Evolutionary conservation across 2,329 filamentous ascomycete species (phyloP), one percentile per base, ranked within the genome.

Genomic region (Fusarium xyrophilum): DNA sequence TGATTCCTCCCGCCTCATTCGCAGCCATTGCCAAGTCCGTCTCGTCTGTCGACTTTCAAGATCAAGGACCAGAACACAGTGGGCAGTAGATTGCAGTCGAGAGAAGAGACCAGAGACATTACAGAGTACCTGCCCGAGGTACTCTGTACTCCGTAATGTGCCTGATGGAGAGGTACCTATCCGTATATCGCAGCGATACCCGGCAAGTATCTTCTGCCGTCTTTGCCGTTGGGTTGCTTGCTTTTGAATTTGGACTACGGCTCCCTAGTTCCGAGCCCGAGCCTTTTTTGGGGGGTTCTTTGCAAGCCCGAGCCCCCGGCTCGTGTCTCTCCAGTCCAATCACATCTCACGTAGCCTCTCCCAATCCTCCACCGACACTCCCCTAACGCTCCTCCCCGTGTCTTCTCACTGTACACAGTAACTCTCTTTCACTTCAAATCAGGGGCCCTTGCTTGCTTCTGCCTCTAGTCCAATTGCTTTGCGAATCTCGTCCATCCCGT

Each of bases 261-360:
- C 71, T 73, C 62, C 56, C 57, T 65, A 57, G 64, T 73, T 73
- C 71, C 71, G 71, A 73, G 62, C 51, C 64, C 57, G 48, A 51
- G 53, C 54, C 61, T 68, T 56, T 47, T 52, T 27, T 61, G 39
- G 25, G 40, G 50, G 53, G 39, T 48, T 57, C 36, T 33, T 35
- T 57, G 28, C 56, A 35, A 44, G 52, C 60, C 63, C 52, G 51
- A 66, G 48, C 15, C 40, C 54, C 54, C 38, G 25, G 43, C 19
- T 55, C 39, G n/a, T 30, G 30, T 55, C 36, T 23, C 27, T 17
- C 21, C n/a, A 10, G 11, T 15, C 67, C 63, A 69, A 56, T 69
- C 56, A 67, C 10, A 52, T 17, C n/a, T n/a, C 15, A 36, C 7
- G 15, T 23, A 7, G 11, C 2, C 14, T 47, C n/a, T 47, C 21